A percentile compares a stretch with the other conserved stretches of the same genome.
These are phyloP conservation scores for Malassezia slooffiae DNA, from an alignment of 1,284 basidiomycete genomes.

Conservation along the genomic window DNA sequence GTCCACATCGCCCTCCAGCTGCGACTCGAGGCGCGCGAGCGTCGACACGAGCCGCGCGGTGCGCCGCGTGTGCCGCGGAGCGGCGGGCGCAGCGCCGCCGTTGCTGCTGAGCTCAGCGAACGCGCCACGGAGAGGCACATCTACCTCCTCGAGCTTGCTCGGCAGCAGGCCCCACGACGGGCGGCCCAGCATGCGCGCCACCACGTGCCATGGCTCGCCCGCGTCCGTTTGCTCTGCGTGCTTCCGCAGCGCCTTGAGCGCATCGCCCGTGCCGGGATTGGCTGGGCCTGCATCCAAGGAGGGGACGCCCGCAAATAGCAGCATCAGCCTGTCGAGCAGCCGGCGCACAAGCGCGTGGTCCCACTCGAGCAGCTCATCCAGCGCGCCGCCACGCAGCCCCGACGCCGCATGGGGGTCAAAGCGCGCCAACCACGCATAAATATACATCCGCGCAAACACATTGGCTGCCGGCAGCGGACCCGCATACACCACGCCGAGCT, in stretches of 20 bases:
- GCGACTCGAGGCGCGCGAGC: background rate
- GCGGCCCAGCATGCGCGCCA: too few relatives aligned
- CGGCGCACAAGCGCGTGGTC: conserved; percentile 1
- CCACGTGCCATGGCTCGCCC: conserved; percentile 5
- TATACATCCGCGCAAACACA: conserved; percentile 9
- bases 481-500: conserved; percentile 1
- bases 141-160: too few relatives aligned
- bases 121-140: too few relatives aligned
- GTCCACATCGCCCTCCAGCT: background rate
- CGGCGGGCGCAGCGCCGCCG: background rate
- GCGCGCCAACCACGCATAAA: conserved; percentile 9
- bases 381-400: background rate
- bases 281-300: conserved; percentile 3
- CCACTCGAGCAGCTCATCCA: conserved; percentile 12
- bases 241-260: conserved; percentile 8
- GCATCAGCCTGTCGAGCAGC: conserved; percentile 3
- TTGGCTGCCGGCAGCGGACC: conserved; percentile 9
- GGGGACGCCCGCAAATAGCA: conserved; percentile 6
- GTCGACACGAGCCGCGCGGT: conserved; percentile 6
- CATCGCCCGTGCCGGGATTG: background rate
- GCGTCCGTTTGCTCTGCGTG: background rate
- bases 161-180: too few relatives aligned
- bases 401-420: conserved; percentile 7
- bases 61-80: conserved; percentile 12
- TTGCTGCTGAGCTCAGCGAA: too few relatives aligned